A percentile compares a stretch with the other conserved stretches of the same genome.
Conservation (phyloP, 1,284 basidiomycete genomes). For the Ceratobasidium theobromae region DNA sequence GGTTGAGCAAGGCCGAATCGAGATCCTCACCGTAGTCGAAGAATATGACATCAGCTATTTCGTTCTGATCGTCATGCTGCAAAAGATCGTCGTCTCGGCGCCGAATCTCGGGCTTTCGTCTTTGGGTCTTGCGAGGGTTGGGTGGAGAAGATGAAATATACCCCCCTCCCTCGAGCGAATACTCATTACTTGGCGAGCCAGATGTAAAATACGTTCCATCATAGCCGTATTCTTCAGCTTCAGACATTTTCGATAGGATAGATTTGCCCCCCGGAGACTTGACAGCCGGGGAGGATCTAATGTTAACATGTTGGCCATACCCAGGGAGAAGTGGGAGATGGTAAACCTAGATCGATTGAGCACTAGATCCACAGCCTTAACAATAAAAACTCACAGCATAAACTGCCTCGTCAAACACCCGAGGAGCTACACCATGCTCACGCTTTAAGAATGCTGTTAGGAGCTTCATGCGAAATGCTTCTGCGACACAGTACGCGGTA, state of each 20-base stretch:
- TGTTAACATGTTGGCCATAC: conserved; percentile 80
- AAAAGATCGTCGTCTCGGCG: conserved; percentile 38
- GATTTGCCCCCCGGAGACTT: conserved; percentile 61
- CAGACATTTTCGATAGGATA: conserved; percentile 68
- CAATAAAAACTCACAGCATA: conserved; percentile 68
- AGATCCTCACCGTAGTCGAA: conserved; percentile 56
- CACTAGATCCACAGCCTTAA: neutral
- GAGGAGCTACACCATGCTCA: conserved; percentile 88
- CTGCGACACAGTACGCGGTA: conserved; percentile 86
- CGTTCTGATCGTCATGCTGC: conserved; percentile 45
- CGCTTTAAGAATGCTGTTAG: conserved; percentile 83
- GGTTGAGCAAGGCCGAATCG: neutral
- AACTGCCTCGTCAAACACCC: conserved; percentile 90
- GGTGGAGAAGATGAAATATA: conserved; percentile 59
- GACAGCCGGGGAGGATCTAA: conserved; percentile 77
- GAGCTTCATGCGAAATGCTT: conserved; percentile 78
- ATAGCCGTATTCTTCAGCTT: conserved; percentile 88
- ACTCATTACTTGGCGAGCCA: conserved; percentile 10
- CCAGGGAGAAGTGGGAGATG: conserved; percentile 89
- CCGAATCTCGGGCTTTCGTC: conserved; percentile 1
- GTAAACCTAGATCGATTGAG: conserved; percentile 63
- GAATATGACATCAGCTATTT: conserved; percentile 82
- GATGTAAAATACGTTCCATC: conserved; percentile 77
- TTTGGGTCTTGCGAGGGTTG: conserved; percentile 22
- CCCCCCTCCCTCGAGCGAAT: conserved; percentile 48